A percentile compares a stretch with the other conserved stretches of the same genome.
phyloP scores from a whole-genome alignment of 2,329 filamentous ascomycete genomes.

The Dactylonectria estremocensis region DNA sequence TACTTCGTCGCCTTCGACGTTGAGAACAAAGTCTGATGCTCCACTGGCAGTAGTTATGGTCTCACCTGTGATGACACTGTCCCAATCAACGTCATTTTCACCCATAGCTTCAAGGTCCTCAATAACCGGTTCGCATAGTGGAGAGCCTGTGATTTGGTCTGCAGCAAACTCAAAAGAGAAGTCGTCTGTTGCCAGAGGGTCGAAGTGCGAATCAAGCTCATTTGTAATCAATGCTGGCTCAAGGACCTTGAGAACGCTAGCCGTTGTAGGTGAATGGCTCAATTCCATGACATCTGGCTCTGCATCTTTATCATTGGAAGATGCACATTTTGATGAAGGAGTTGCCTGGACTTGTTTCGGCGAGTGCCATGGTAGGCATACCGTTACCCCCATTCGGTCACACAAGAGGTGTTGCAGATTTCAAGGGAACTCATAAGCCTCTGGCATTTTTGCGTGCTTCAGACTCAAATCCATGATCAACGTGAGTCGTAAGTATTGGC shows the following conservation, averaged over 20 bases:
- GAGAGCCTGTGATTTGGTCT: neutral
- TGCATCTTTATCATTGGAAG: neutral
- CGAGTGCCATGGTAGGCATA: neutral
- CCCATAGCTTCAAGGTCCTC: neutral
- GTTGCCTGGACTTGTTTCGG: neutral
- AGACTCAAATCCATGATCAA: no score
- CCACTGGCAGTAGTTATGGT: neutral
- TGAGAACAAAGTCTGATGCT: neutral
- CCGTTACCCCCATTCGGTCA: neutral
- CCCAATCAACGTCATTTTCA: neutral
- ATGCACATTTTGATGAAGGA: neutral
- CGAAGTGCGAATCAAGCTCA: neutral
- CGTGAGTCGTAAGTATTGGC: no score
- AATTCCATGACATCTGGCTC: neutral
- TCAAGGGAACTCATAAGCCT: neutral
- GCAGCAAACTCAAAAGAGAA: neutral
- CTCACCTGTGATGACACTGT: neutral
- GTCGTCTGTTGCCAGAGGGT: neutral
- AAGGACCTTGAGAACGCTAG: neutral
- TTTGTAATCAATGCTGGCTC: neutral
- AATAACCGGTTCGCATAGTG: neutral
- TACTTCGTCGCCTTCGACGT: neutral
- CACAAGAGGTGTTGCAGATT: neutral
- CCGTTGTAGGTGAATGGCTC: neutral
- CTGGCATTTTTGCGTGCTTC: neutral